A percentile compares a stretch with the other conserved stretches of the same genome.
Evolutionary conservation across 768 basidiomycete genomes (phyloP).

Genomic region (Kwoniella bestiolae): DNA sequence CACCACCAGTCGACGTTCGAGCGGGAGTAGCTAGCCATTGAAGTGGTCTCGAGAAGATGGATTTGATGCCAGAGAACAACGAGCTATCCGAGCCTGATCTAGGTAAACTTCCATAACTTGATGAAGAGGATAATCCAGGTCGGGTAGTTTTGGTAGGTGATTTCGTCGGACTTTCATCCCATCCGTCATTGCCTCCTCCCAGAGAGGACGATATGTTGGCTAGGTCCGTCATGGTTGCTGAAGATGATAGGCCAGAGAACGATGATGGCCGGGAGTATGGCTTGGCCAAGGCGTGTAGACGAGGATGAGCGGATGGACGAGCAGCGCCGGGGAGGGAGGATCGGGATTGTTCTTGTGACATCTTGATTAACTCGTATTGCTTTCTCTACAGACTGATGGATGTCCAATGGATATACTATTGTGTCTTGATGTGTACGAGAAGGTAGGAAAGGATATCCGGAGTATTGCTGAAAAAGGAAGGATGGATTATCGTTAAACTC

Average conservation of each 20-base stretch:
- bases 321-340: slow-evolving; percentile 18
- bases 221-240: slow-evolving; percentile 14
- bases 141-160: slow-evolving; percentile 24
- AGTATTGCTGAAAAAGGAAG: neutral
- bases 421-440: neutral
- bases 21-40: slow-evolving; percentile 30
- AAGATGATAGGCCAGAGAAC: slow-evolving; percentile 14
- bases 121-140: slow-evolving; percentile 10
- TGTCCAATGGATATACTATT: neutral
- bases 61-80: slow-evolving; percentile 24
- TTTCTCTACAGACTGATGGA: neutral
- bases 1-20: neutral
- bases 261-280: slow-evolving; percentile 31
- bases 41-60: slow-evolving; percentile 28
- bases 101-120: slow-evolving; percentile 22
- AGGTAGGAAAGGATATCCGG: neutral
- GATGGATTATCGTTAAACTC: neutral
- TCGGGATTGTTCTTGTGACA: slow-evolving; percentile 10
- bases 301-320: slow-evolving; percentile 29
- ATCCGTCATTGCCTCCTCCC: neutral
- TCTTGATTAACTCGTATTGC: neutral
- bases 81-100: slow-evolving; percentile 30
- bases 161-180: slow-evolving; percentile 1
- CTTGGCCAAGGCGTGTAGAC: slow-evolving; percentile 27
- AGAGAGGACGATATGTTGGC: slow-evolving; percentile 13